Base-by-base conservation (phyloP, 495 filamentous ascomycete species). In the Lentithecium fluviatile region DNA sequence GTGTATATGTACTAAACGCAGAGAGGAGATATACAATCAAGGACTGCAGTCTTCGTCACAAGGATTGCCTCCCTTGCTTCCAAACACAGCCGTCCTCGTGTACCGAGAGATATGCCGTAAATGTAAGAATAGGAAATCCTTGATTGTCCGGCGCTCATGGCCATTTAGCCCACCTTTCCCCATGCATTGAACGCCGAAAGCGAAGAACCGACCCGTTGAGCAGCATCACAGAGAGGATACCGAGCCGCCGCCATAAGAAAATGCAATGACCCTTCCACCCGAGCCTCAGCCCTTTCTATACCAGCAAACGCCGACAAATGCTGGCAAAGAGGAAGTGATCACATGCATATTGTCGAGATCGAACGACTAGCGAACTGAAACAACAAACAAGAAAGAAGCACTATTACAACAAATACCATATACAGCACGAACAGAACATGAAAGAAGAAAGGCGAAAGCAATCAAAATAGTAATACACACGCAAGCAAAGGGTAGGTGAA, bases 21-120 rank as follows among this genome's bases (percentile, higher is more conserved):
- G 40, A 43, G 40, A 43, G 40, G 40, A 43, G 40, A 43, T 43
- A 13, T 15, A 43, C 40, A 15, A 43, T 43, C 40, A 43, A 43
- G 13, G 40, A 13, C 40, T 15, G 13, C 40, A 6, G 40, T 3
- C 40, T 3, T 4, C 6, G 15, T n/a, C 13, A 20, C 13, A 5
- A 6, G 15, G 15, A 15, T 15, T 3, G 15, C 40, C 40, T 20
- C 19, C 40, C 40, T 5, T 43, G 15, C 13, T 43, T 15, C 36
- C 15, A 43, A 6, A 43, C 4, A 43, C 15, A 20, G 40, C 40
- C 40, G 40, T 43, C n/a, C n/a, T n/a, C n/a, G 13, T 6, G 40
- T 13, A 43, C 40, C 13, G 29, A 10, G 10, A 43, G 15, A 15
- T 43, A 13, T 43, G 40, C 40, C 13, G 10, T 43, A 13, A 43